Evolutionary conservation across 106 monocot genomes (phyloP).

Genomic region (Chionographis japonica): DNA sequence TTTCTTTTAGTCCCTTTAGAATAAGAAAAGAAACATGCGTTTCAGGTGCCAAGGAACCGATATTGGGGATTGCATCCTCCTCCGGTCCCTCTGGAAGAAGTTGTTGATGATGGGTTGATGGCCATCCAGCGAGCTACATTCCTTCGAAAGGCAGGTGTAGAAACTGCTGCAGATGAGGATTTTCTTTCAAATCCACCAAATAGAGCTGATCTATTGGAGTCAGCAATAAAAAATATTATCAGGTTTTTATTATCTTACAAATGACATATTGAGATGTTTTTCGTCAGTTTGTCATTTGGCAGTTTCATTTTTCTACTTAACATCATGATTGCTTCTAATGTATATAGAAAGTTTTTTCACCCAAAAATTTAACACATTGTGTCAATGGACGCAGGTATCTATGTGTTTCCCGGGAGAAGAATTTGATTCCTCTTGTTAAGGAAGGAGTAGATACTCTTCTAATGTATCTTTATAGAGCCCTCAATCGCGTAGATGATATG

Average conservation of each 20-base stretch:
- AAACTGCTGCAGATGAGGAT: constrained; percentile 60
- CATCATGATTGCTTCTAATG: neutral
- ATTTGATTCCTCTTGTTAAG: constrained; percentile 47
- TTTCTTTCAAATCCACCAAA: constrained; percentile 90
- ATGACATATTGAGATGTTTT: neutral
- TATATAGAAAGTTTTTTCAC: neutral
- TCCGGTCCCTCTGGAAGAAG: constrained; percentile 86
- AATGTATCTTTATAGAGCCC: constrained; percentile 95
- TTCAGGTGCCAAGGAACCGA: constrained; percentile 84
- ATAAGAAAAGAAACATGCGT: neutral
- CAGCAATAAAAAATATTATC: constrained; percentile 69
- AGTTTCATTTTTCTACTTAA: neutral
- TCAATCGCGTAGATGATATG: constrained; percentile 86
- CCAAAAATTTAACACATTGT: neutral
- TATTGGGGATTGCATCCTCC: constrained; percentile 99
- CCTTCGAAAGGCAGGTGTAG: constrained; percentile 91
- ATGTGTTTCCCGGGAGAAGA: constrained; percentile 49
- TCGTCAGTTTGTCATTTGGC: constrained; percentile 2
- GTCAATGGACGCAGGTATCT: constrained; percentile 58
- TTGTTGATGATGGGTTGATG: constrained; percentile 76
- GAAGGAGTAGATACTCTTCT: constrained; percentile 97
- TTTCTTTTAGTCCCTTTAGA: neutral
- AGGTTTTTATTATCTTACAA: constrained; percentile 36
- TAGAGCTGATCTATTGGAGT: constrained; percentile 67
- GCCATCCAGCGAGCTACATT: constrained; percentile 69